Evolutionary conservation across 257 asterid species (phyloP).

Genomic region (Nicotiana tomentosiformis): DNA sequence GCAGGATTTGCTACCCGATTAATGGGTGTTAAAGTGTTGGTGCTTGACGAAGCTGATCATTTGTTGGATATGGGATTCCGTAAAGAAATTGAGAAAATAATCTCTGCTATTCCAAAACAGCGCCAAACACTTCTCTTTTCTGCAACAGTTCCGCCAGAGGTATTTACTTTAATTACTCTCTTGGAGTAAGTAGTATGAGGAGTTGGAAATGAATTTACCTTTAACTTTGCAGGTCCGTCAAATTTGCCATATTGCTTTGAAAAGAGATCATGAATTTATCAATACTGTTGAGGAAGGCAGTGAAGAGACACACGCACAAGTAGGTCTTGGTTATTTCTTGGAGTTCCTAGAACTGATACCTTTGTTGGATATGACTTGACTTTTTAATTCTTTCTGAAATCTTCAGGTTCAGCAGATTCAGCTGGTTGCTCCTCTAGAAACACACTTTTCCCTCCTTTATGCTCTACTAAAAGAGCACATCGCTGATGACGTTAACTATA

Average conservation of each 20-base stretch:
- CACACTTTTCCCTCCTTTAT: conserved; percentile 70
- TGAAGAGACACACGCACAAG: conserved; percentile 96
- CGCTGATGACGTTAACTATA: conserved; percentile 78
- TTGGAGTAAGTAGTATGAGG: not conserved
- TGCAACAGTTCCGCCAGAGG: conserved; percentile 93
- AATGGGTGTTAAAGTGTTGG: conserved; percentile 88
- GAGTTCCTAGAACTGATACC: not conserved
- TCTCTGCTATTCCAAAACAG: conserved; percentile 91
- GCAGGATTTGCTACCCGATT: conserved; percentile 91
- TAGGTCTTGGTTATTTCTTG: conserved; percentile 10
- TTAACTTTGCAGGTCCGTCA: conserved; percentile 66
- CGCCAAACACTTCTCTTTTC: conserved; percentile 96
- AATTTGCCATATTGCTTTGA: conserved; percentile 84
- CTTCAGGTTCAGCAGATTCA: conserved; percentile 81
- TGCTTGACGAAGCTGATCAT: conserved; percentile 98
- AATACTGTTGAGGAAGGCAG: conserved; percentile 92
- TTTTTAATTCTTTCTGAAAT: conserved; percentile 3
- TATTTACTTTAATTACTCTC: conserved; percentile 15
- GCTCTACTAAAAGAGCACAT: conserved; percentile 71
- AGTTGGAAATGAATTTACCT: conserved; percentile 2
- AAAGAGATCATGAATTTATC: conserved; percentile 83
- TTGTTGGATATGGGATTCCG: conserved; percentile 98
- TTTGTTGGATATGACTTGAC: conserved; percentile 5
- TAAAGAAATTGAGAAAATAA: conserved; percentile 78
- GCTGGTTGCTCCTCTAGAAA: conserved; percentile 74